A percentile compares a stretch with the other conserved stretches of the same genome.
phyloP scores from a whole-genome alignment of 1,284 basidiomycete genomes.

The Trametes hirsuta region DNA sequence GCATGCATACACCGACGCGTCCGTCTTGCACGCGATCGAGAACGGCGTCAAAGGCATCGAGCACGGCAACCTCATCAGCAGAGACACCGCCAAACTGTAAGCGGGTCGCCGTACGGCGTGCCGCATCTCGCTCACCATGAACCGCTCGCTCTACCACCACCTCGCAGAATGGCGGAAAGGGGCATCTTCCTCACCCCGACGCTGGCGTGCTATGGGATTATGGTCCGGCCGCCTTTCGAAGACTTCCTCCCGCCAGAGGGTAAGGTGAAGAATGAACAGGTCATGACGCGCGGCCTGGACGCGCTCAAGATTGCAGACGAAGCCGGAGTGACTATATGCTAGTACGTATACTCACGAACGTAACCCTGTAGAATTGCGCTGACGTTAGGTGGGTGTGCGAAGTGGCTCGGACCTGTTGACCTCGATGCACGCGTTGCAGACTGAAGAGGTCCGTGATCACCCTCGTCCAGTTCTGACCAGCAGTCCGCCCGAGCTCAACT shows the following conservation, averaged over 20 bases:
- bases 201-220: conserved; percentile 47
- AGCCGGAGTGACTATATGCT: conserved; percentile 42
- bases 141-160: background rate
- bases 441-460: conserved; percentile 36
- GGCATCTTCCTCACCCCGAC: conserved; percentile 50
- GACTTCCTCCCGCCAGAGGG: conserved; percentile 43
- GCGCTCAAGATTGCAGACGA: conserved; percentile 42
- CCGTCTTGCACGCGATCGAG: conserved; percentile 44
- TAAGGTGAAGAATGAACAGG: conserved; percentile 45
- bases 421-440: conserved; percentile 45
- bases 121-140: background rate
- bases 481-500: too few relatives aligned
- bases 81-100: conserved; percentile 33
- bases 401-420: conserved; percentile 46
- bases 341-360: conserved; percentile 25
- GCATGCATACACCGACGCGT: conserved; percentile 43
- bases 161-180: conserved; percentile 39
- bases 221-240: conserved; percentile 47
- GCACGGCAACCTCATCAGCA: conserved; percentile 45
- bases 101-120: background rate
- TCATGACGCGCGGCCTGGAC: conserved; percentile 44
- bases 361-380: background rate
- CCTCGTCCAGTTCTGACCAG: too few relatives aligned
- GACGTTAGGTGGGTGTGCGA: background rate
- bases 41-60: conserved; percentile 48